Conservation (phyloP, 2,329 filamentous ascomycete species). For the Aspergillus sp. region DNA sequence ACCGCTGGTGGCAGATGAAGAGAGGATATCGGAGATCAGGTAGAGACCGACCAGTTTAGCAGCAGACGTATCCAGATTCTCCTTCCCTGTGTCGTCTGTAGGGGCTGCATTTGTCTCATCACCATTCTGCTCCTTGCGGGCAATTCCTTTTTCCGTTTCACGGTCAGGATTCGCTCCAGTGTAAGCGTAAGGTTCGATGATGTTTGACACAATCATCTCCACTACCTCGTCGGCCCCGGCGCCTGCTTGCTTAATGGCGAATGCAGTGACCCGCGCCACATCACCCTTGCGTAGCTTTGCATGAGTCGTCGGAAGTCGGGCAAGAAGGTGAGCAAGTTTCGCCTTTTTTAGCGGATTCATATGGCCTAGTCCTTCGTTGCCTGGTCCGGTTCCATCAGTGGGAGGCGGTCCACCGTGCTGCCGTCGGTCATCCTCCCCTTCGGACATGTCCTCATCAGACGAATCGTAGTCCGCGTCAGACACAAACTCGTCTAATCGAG, state of each 20-base stretch:
- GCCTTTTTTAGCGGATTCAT: constrained; percentile 82
- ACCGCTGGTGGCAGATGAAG: constrained; percentile 71
- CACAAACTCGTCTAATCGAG: constrained; percentile 73
- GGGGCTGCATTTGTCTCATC: constrained; percentile 33
- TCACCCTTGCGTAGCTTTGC: constrained; percentile 78
- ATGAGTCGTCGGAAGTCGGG: constrained; percentile 73
- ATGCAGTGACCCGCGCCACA: constrained; percentile 79
- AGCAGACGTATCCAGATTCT: constrained; percentile 65
- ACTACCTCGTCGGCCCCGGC: constrained; percentile 87
- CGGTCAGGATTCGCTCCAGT: constrained; percentile 66
- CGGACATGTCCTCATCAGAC: constrained; percentile 74
- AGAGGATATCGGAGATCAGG: constrained; percentile 75
- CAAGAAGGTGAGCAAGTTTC: constrained; percentile 79
- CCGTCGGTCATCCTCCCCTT: constrained; percentile 45
- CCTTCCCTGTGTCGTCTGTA: constrained; percentile 38
- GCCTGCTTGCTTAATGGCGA: constrained; percentile 84
- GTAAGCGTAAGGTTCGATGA: constrained; percentile 72
- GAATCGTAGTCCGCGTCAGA: constrained; percentile 85
- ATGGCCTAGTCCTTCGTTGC: constrained; percentile 59
- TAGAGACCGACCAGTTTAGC: constrained; percentile 81
- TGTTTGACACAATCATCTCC: constrained; percentile 80
- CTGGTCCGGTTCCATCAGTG: constrained; percentile 37
- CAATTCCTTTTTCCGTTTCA: constrained; percentile 29
- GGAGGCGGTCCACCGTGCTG: constrained; percentile 43
- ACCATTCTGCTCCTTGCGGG: constrained; percentile 34